Percentiles rank a stretch among this genome's conserved stretches.
Conservation (phyloP, 306 rosid species). For the Pyrus bretschneideri region DNA sequence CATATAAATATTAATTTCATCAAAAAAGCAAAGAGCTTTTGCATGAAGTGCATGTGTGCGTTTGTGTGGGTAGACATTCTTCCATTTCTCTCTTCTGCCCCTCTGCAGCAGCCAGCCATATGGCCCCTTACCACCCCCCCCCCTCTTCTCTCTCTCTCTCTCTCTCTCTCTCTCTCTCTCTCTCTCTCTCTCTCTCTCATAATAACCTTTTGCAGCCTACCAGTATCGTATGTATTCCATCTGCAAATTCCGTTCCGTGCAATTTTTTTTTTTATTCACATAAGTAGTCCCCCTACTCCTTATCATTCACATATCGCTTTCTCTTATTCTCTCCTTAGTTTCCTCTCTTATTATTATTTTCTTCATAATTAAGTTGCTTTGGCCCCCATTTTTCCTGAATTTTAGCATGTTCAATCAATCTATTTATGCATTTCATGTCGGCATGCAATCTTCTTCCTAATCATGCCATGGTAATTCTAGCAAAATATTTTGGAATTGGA, state of each 20-base stretch:
- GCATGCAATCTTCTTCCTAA: conserved; percentile 18
- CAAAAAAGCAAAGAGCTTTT: conserved; percentile 10
- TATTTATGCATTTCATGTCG: not conserved
- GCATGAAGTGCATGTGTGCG: conserved; percentile 27
- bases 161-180: not conserved
- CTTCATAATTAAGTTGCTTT: not conserved
- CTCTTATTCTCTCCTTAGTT: conserved; percentile 14
- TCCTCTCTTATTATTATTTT: not conserved
- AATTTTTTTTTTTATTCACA: conserved; percentile 1
- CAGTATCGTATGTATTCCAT: conserved; percentile 5
- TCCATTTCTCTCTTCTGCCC: conserved; percentile 20
- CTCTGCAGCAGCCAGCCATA: not conserved
- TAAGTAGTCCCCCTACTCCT: not conserved
- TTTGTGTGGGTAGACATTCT: conserved; percentile 62
- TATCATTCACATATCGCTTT: conserved; percentile 19
- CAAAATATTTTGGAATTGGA: not conserved
- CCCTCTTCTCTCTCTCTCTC: not conserved
- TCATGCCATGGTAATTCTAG: conserved; percentile 35
- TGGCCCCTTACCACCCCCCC: not conserved
- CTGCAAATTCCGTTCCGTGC: conserved; percentile 17
- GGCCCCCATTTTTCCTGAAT: not conserved
- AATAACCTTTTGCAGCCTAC: conserved; percentile 11
- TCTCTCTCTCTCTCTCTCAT: conserved; percentile 20
- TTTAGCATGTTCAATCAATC: conserved; percentile 22
- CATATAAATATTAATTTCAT: not conserved